phyloP scores from a whole-genome alignment of 148 eudicot genomes.

The Polygonum aviculare region DNA sequence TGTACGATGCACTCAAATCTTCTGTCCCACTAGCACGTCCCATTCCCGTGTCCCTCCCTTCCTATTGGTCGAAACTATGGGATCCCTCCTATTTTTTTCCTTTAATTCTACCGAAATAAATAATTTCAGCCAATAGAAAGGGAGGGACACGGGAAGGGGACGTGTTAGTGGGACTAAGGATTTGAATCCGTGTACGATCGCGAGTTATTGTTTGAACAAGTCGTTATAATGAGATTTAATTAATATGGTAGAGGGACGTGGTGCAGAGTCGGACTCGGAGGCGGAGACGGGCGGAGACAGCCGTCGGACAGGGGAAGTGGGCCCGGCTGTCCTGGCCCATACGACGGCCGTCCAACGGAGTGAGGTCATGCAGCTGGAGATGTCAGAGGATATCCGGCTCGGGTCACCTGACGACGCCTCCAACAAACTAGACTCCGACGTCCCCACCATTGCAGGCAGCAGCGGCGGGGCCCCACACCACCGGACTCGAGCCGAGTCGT shows the following conservation, averaged over 20 bases:
- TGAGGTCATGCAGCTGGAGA: slow-evolving; percentile 64
- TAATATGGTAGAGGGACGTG: slow-evolving; percentile 12
- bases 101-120: too few species aligned
- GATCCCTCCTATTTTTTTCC: too few species aligned
- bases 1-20: too few species aligned
- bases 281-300: slow-evolving; percentile 21
- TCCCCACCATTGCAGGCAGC: not conserved
- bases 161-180: too few species aligned
- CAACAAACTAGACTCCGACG: slow-evolving; percentile 19
- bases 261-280: slow-evolving; percentile 32
- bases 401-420: slow-evolving; percentile 66
- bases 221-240: too few species aligned
- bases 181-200: too few species aligned
- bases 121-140: too few species aligned
- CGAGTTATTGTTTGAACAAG: not conserved
- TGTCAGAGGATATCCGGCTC: slow-evolving; percentile 53
- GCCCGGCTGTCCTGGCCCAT: not conserved
- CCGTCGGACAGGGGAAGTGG: not conserved
- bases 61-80: too few species aligned
- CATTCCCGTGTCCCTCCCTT: too few species aligned
- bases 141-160: too few species aligned
- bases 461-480: not conserved
- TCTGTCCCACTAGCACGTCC: too few species aligned
- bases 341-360: slow-evolving; percentile 28
- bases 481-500: slow-evolving; percentile 32